phyloP scores from a whole-genome alignment of 495 filamentous ascomycete species.

The Daldinia concentrica region DNA sequence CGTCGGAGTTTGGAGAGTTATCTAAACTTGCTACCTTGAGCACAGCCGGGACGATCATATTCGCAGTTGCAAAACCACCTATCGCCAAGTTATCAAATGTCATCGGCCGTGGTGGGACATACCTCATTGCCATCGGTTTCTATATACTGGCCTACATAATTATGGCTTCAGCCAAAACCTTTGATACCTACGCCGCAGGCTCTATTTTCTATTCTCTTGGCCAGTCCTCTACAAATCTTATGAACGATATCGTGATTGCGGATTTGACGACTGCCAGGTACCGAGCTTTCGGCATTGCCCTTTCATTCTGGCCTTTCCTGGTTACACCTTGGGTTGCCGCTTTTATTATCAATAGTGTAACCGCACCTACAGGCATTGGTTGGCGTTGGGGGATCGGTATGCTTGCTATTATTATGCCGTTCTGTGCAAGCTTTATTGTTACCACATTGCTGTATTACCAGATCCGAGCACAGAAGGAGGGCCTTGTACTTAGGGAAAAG shows the following conservation, averaged over 20 bases:
- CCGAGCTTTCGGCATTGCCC: constrained; percentile 56
- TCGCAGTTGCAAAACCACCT: constrained; percentile 58
- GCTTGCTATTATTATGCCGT: constrained; percentile 60
- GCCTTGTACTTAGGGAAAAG: constrained; percentile 45
- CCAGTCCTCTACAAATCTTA: constrained; percentile 56
- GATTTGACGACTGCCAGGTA: constrained; percentile 59
- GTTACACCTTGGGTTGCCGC: constrained; percentile 57
- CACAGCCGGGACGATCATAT: constrained; percentile 57
- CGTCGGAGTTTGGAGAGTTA: constrained; percentile 55
- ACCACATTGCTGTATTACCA: constrained; percentile 57
- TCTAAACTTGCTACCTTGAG: constrained; percentile 55
- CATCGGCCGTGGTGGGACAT: constrained; percentile 57
- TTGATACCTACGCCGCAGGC: constrained; percentile 57
- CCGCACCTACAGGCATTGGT: constrained; percentile 52
- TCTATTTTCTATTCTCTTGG: constrained; percentile 58
- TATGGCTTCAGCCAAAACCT: constrained; percentile 55
- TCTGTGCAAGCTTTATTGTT: constrained; percentile 58
- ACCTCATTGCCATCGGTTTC: constrained; percentile 54
- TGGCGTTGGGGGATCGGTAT: constrained; percentile 64
- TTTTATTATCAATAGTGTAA: constrained; percentile 57
- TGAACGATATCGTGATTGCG: constrained; percentile 59
- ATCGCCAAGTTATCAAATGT: constrained; percentile 61
- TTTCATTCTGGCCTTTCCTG: constrained; percentile 59
- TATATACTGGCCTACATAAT: constrained; percentile 59
- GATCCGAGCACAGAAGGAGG: constrained; percentile 47